Conservation (phyloP, 768 basidiomycete genomes). For the Austroboletus eburneus region DNA sequence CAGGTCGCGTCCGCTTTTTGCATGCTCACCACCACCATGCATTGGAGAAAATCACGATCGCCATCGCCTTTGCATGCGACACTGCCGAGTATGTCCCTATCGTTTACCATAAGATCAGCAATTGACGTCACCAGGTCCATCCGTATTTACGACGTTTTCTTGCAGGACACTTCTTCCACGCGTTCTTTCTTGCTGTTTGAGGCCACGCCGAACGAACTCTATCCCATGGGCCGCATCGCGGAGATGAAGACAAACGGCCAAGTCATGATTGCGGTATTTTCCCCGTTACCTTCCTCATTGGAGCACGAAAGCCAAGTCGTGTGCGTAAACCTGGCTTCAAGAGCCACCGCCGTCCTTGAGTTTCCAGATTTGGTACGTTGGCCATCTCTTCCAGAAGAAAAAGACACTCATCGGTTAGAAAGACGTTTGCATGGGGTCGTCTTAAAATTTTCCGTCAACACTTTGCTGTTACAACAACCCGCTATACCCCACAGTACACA, state of each 20-base stretch:
- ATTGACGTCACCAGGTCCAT: constrained; percentile 17
- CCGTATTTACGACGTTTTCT: constrained; percentile 20
- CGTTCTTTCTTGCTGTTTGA: constrained; percentile 15
- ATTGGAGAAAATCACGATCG: constrained; percentile 19
- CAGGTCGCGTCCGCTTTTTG: constrained; percentile 32
- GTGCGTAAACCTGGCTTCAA: constrained; percentile 18
- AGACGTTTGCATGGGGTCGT: constrained; percentile 10
- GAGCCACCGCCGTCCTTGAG: constrained; percentile 9
- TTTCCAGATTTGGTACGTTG: constrained; percentile 17
- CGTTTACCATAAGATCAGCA: neutral
- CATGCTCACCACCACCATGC: constrained; percentile 28
- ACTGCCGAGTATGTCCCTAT: constrained; percentile 15
- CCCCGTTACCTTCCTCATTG: neutral
- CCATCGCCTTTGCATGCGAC: constrained; percentile 13
- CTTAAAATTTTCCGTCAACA: constrained; percentile 12
- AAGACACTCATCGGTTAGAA: constrained; percentile 3
- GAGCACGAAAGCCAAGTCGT: constrained; percentile 10
- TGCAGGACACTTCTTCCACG: constrained; percentile 4
- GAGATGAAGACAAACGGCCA: constrained; percentile 22
- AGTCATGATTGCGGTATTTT: constrained; percentile 16
- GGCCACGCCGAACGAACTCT: constrained; percentile 12
- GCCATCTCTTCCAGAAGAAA: neutral
- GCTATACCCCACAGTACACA: neutral
- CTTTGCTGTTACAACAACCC: constrained; percentile 7
- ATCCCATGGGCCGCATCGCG: constrained; percentile 13